Evolutionary conservation across 441 rosid species (phyloP), one percentile per base, ranked within the genome.

Genomic region (Syzygium malaccense): DNA sequence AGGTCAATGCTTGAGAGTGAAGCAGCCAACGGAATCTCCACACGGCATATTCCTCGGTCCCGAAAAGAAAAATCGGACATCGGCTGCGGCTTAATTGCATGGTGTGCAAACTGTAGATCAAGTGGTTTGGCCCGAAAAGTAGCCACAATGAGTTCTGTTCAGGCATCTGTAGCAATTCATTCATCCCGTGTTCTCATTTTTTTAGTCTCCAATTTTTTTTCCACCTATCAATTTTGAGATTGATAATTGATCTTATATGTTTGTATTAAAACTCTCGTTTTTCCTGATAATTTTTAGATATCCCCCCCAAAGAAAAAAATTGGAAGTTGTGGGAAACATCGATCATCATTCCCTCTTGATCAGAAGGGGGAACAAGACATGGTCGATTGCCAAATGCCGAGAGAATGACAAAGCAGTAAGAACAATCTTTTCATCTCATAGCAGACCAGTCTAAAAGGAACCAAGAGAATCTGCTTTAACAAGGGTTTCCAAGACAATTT

Each of bases 41-140:
- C 66, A 86, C 13, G 55, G 55, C 87, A 64, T 55, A 64, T 57
- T 86, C 88, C 41, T 26, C 17, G 88, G 79, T 62, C 85, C n/a
- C 37, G 7, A 48, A 33, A 28, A 53, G 60, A 84, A 25, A 64
- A 57, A 86, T 64, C 37, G 45, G 57, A 85, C 68, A 56, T 88
- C 23, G 45, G 83, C 88, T 85, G 87, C 20, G 55, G 85, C 88
- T 86, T 85, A 87, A 88, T 86, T 12, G 64, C n/a, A 88, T 89
- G 90, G 88, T 87, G 92, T 75, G 87, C 90, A 93, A 92, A 92
- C 92, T 94, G 96, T 94, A 93, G 91, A 91, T 58, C 89, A 92
- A 91, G 92, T 88, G 91, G 91, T 68, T 89, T 87, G 92, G 92
- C 60, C 88, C 89, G 62, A 71, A 90, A 48, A 88, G 89, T 62